Conservation (phyloP, 2,329 filamentous ascomycete species). For the Alternaria sp. region DNA sequence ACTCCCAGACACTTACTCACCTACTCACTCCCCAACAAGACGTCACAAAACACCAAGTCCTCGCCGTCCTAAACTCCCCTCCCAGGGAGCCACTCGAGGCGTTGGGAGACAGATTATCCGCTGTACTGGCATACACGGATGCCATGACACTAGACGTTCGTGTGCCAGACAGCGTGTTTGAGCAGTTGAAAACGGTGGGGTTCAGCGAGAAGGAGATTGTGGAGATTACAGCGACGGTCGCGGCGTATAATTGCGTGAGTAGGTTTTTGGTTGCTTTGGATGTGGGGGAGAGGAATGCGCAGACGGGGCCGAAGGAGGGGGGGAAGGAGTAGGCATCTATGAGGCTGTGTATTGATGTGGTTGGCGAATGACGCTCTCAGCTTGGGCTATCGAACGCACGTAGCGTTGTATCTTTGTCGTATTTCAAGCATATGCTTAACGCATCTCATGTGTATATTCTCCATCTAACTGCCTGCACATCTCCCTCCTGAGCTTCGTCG, state of each 20-base stretch:
- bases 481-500: not conserved
- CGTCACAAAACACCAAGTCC: conserved; percentile 45
- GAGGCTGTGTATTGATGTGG: not conserved
- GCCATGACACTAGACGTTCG: conserved; percentile 80
- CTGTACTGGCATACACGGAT: conserved; percentile 76
- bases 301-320: conserved; percentile 26
- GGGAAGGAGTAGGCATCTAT: conserved; percentile 11
- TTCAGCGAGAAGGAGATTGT: conserved; percentile 77
- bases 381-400: not conserved
- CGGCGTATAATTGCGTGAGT: conserved; percentile 84
- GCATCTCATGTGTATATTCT: not conserved
- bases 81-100: conserved; percentile 14
- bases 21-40: not conserved
- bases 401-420: not conserved
- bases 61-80: conserved; percentile 32
- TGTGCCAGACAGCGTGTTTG: conserved; percentile 74
- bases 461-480: too few relatives aligned
- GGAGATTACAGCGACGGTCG: conserved; percentile 79
- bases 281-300: conserved; percentile 56
- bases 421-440: not conserved
- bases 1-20: not conserved
- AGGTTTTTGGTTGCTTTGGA: conserved; percentile 83
- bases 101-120: conserved; percentile 68
- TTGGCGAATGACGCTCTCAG: not conserved
- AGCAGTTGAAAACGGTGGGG: conserved; percentile 58